Conservation (phyloP, 2,329 filamentous ascomycete genomes). For the Ophidiomyces ophidiicola region DNA sequence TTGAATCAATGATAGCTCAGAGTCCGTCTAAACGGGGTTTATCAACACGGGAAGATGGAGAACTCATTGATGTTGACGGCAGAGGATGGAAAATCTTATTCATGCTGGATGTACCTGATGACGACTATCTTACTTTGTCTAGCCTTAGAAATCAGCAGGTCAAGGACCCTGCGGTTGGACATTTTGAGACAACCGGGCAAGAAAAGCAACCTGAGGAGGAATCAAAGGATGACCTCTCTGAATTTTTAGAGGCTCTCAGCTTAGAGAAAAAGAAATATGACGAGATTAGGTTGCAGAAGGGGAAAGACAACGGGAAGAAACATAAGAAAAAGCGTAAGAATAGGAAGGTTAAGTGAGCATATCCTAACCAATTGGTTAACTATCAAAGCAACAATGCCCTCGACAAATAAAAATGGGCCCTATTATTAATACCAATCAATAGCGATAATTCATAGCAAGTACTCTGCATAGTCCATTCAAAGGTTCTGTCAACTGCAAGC, state of each 20-base stretch:
- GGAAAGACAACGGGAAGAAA: background rate
- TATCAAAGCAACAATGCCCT: no score
- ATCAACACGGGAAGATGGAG: background rate
- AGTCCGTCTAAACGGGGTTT: background rate
- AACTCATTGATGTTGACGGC: background rate
- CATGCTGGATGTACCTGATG: conserved; percentile 4
- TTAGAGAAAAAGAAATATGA: conserved; percentile 3
- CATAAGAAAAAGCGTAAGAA: background rate
- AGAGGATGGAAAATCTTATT: conserved; percentile 3
- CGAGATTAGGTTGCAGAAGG: background rate
- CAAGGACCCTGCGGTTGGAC: background rate
- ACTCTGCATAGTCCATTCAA: no score
- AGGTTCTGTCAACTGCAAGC: no score
- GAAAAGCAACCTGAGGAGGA: background rate
- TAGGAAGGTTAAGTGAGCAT: no score
- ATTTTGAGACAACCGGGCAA: background rate
- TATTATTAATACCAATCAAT: no score
- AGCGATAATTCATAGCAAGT: no score
- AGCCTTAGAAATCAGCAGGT: background rate
- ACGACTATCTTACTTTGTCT: conserved; percentile 2
- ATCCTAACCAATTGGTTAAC: no score
- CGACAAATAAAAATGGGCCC: no score
- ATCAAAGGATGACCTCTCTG: background rate
- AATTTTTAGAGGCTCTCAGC: background rate
- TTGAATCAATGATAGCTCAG: background rate